These are phyloP conservation scores for Calocera cornea DNA, from an alignment of 768 basidiomycete species.

Conservation along the genomic window DNA sequence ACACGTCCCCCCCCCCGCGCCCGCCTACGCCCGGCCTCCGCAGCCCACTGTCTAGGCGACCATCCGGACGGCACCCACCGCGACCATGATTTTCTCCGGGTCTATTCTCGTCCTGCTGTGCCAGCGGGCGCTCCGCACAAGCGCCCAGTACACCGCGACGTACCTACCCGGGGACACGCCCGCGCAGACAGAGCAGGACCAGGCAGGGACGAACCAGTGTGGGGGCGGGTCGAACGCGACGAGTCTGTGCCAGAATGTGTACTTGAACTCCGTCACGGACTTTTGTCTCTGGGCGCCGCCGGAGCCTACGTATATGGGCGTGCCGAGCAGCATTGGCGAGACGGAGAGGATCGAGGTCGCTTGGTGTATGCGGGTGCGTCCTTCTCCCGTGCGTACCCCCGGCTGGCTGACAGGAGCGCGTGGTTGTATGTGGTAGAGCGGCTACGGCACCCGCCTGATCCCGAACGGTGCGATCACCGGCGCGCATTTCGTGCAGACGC, in stretches of 20 bases:
- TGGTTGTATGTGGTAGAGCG: slow-evolving; percentile 18
- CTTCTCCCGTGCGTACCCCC: too few relatives aligned
- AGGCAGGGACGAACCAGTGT: slow-evolving; percentile 23
- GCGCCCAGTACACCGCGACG: slow-evolving; percentile 26
- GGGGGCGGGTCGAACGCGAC: slow-evolving; percentile 20
- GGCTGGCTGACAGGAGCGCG: too few relatives aligned
- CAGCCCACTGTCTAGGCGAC: too few relatives aligned
- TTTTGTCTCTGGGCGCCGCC: slow-evolving; percentile 21
- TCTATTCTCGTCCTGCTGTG: too few relatives aligned
- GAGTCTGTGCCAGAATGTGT: slow-evolving; percentile 21
- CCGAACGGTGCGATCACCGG: slow-evolving; percentile 30
- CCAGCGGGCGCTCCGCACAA: background rate
- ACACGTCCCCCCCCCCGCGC: too few relatives aligned
- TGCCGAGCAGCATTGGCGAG: slow-evolving; percentile 43
- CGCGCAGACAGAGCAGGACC: slow-evolving; percentile 37
- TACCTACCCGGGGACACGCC: slow-evolving; percentile 19
- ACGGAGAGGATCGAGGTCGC: slow-evolving; percentile 45
- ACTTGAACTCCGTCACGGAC: slow-evolving; percentile 11
- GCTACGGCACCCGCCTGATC: slow-evolving; percentile 32
- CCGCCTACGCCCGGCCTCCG: too few relatives aligned
- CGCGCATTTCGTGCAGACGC: slow-evolving; percentile 35
- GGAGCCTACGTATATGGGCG: slow-evolving; percentile 15
- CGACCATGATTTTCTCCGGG: too few relatives aligned
- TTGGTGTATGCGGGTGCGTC: slow-evolving; percentile 32
- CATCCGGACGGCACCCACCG: too few relatives aligned